Evolutionary conservation across 345 rosid genomes (phyloP), one percentile per base, ranked within the genome.

Genomic region (Hibiscus syriacus): DNA sequence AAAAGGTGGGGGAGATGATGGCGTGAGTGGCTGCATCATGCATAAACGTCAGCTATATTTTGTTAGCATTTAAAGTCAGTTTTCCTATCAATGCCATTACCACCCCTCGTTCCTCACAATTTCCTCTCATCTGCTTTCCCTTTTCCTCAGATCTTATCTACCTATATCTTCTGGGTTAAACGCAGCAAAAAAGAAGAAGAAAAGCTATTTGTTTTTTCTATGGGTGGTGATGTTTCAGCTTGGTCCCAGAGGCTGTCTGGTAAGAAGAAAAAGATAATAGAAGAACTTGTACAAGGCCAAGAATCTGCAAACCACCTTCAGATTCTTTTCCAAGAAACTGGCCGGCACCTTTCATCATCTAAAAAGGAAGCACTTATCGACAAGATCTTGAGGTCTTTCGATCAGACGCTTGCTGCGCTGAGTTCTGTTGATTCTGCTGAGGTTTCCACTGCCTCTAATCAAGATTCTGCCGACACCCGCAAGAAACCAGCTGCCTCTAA

Each of bases 381-480:
- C 32, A 76, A 79, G 81, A 78, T 90, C 86, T 30, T 80, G 78
- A 72, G 34, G 8, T 77, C 86, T 71, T 88, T 88, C 69, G 23
- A 68, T 49, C 34, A 75, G 10, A 17, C 79, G 19, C 74, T 92
- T 39, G 75, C 84, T 7, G 55, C 67, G 2, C 67, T 86, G n/a
- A 46, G 41, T 9, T 67, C 80, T 6, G 57, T 36, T 36, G 38
- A 34, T 6, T 6, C 8, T 6, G 9, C 10, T n/a, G n/a, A n/a
- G n/a, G n/a, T n/a, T n/a, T n/a, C n/a, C 39, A n/a, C n/a, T n/a
- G n/a, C n/a, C n/a, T n/a, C n/a, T n/a, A 36, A 36, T 36, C 85
- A 80, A 52, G 85, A 84, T 71, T 88, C 85, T 68, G 79, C 85
- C 3, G 80, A 80, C 70, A 81, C 83, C 74, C 79, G 69, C 74